Percentiles rank a stretch among this genome's conserved stretches.
Conservation (phyloP, 805 yeast species). For the Metschnikowia bowlesiae region DNA sequence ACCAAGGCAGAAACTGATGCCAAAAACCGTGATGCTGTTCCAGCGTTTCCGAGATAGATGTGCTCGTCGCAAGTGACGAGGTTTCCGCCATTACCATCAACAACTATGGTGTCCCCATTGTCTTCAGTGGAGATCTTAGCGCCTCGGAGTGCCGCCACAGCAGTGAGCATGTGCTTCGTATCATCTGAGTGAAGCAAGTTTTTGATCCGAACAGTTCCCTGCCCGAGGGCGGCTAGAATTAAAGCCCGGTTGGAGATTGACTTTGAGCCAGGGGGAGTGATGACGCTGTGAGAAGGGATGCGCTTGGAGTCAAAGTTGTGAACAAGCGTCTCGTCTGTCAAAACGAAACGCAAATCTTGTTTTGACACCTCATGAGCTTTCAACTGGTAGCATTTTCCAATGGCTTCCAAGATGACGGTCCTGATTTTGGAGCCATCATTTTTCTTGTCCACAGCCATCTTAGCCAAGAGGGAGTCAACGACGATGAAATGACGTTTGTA, state of each 20-base stretch:
- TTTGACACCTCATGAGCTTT: slow-evolving; percentile 83
- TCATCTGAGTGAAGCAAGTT: slow-evolving; percentile 94
- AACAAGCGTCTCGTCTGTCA: slow-evolving; percentile 78
- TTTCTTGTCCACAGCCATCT: slow-evolving; percentile 95
- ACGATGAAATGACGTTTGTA: slow-evolving; percentile 60
- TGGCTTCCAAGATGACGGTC: slow-evolving; percentile 74
- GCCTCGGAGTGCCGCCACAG: slow-evolving; percentile 73
- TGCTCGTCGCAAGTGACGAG: slow-evolving; percentile 59
- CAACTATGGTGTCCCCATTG: slow-evolving; percentile 82
- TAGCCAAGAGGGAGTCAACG: slow-evolving; percentile 66
- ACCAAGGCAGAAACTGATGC: slow-evolving; percentile 91
- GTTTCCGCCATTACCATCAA: slow-evolving; percentile 81
- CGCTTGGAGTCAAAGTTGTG: slow-evolving; percentile 43
- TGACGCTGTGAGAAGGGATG: slow-evolving; percentile 41
- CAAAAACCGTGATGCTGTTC: slow-evolving; percentile 94
- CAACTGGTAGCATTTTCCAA: slow-evolving; percentile 86
- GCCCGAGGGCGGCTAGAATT: slow-evolving; percentile 85
- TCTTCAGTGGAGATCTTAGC: slow-evolving; percentile 81
- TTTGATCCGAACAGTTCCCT: slow-evolving; percentile 75
- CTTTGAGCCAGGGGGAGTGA: slow-evolving; percentile 92
- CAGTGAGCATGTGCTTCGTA: slow-evolving; percentile 89
- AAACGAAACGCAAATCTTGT: slow-evolving; percentile 71
- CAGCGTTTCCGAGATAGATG: slow-evolving; percentile 92
- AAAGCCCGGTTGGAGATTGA: slow-evolving; percentile 95
- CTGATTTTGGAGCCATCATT: slow-evolving; percentile 90